These are phyloP conservation scores for Geotrichum citri-aurantii DNA, from an alignment of 1,139 yeast species.

Conservation along the genomic window DNA sequence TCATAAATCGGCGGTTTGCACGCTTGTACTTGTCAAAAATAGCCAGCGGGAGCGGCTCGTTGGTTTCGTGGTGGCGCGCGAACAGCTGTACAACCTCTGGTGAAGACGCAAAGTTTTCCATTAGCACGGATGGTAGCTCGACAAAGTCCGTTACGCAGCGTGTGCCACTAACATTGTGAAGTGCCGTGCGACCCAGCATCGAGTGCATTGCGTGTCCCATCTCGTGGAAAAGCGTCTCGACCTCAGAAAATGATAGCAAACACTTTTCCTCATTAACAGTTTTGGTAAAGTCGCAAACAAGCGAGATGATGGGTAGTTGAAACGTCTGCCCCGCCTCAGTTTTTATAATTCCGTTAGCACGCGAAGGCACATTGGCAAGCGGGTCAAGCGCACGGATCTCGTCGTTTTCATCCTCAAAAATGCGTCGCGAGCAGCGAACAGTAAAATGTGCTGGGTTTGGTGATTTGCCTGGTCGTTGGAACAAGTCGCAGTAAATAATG, in stretches of 20 bases:
- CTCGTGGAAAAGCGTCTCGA: slow-evolving; percentile 92
- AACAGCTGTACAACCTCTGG: slow-evolving; percentile 66
- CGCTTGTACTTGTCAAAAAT: slow-evolving; percentile 31
- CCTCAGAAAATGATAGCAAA: slow-evolving; percentile 66
- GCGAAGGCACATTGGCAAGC: slow-evolving; percentile 11
- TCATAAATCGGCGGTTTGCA: slow-evolving; percentile 49
- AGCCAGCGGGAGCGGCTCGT: slow-evolving; percentile 49
- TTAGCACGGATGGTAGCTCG: slow-evolving; percentile 87
- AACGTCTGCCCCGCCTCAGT: slow-evolving; percentile 41
- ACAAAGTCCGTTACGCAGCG: slow-evolving; percentile 96
- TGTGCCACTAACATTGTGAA: slow-evolving; percentile 92
- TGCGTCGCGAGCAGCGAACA: slow-evolving; percentile 82
- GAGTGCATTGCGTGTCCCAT: slow-evolving; percentile 99
- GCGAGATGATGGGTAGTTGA: slow-evolving; percentile 84
- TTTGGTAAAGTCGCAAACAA: slow-evolving; percentile 77
- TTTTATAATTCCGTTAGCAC: slow-evolving; percentile 28
- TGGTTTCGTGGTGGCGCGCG: slow-evolving; percentile 70
- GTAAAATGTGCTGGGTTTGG: slow-evolving; percentile 92
- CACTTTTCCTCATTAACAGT: slow-evolving; percentile 30
- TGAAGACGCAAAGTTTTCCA: slow-evolving; percentile 89
- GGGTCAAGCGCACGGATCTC: slow-evolving; percentile 20
- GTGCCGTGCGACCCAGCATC: slow-evolving; percentile 83
- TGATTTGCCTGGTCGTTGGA: slow-evolving; percentile 54
- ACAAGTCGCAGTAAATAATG: slow-evolving; percentile 61
- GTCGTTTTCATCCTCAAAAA: slow-evolving; percentile 48